Conservation (phyloP, 768 basidiomycete genomes). For the Lactifluus volemus region DNA sequence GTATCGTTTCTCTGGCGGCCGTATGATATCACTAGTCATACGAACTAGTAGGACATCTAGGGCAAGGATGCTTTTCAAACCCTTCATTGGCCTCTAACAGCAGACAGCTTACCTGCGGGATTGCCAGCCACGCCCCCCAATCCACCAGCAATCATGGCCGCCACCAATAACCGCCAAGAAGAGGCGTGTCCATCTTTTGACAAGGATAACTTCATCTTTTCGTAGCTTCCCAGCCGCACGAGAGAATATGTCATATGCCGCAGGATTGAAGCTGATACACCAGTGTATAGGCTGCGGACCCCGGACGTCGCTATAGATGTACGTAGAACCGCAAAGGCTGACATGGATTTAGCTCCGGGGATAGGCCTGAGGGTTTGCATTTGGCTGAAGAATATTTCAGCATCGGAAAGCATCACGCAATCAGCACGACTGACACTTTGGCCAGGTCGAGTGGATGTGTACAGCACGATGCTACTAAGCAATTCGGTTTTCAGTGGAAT, state of each 20-base stretch:
- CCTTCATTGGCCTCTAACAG: neutral
- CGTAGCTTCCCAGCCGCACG: conserved; percentile 76
- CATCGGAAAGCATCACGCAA: conserved; percentile 23
- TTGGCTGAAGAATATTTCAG: conserved; percentile 39
- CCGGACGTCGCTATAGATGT: conserved; percentile 60
- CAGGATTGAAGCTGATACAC: conserved; percentile 73
- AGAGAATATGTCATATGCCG: conserved; percentile 91
- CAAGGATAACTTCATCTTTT: conserved; percentile 57
- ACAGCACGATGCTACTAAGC: conserved; percentile 65
- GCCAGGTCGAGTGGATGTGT: conserved; percentile 82
- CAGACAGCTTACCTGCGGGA: conserved; percentile 48
- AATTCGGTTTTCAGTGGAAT: neutral
- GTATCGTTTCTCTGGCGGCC: conserved; percentile 65
- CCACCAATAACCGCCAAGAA: conserved; percentile 45
- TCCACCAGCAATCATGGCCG: conserved; percentile 66
- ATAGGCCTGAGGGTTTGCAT: conserved; percentile 63
- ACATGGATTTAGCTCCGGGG: conserved; percentile 44
- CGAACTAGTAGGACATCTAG: conserved; percentile 67
- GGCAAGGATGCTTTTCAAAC: neutral
- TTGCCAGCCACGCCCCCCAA: conserved; percentile 82
- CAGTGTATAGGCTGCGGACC: conserved; percentile 67
- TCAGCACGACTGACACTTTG: conserved; percentile 50
- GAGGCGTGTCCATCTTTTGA: conserved; percentile 45
- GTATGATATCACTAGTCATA: conserved; percentile 82
- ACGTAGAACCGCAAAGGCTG: conserved; percentile 56